phyloP scores from a whole-genome alignment of 805 yeast species.

The Clavispora santaluciae region DNA sequence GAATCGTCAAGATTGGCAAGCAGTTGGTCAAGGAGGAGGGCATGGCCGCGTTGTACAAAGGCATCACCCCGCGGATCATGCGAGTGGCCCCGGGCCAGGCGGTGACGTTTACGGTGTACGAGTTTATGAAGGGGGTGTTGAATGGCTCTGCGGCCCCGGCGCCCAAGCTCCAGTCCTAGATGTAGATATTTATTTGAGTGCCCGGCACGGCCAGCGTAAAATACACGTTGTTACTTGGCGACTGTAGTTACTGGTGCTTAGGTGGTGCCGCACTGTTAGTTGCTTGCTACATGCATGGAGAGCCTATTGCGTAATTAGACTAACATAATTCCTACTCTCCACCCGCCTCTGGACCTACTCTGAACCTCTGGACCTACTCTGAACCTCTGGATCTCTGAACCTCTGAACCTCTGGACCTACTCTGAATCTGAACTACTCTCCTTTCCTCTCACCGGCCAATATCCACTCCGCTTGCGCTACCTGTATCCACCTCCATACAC shows the following conservation, averaged over 20 bases:
- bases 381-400: no score
- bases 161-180: neutral
- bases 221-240: no score
- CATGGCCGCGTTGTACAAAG: slow-evolving; percentile 68
- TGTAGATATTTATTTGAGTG: neutral
- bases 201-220: no score
- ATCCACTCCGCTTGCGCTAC: neutral
- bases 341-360: no score
- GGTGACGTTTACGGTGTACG: slow-evolving; percentile 95
- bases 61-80: slow-evolving; percentile 98
- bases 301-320: no score
- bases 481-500: neutral
- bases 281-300: no score
- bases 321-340: neutral
- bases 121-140: slow-evolving; percentile 69
- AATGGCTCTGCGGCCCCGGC: slow-evolving; percentile 22
- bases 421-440: no score
- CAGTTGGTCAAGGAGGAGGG: slow-evolving; percentile 89
- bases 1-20: slow-evolving; percentile 75
- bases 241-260: no score
- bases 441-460: neutral
- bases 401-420: no score
- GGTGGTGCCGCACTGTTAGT: no score
- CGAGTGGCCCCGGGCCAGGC: slow-evolving; percentile 99
- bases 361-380: no score